Conservation (phyloP, 495 filamentous ascomycete genomes). For the Hyaloscypha bicolor region DNA sequence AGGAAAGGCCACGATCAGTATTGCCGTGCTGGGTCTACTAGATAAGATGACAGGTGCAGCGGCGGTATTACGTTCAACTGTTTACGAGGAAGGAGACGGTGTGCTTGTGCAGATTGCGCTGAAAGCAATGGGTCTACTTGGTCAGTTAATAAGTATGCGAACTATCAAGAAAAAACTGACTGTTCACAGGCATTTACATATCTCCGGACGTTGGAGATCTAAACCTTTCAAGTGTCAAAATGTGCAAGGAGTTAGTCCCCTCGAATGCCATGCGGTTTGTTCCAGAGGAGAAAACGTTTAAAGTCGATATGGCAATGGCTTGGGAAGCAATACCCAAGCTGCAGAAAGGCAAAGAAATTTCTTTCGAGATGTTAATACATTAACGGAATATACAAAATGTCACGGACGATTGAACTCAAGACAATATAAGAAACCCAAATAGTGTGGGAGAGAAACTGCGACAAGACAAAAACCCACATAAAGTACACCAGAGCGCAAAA, state of each 20-base stretch:
- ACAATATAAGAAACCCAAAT: no score
- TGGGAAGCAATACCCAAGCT: conserved; percentile 3
- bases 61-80: background rate
- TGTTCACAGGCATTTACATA: background rate
- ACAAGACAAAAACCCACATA: no score
- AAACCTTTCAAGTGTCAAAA: background rate
- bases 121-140: conserved; percentile 4
- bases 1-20: background rate
- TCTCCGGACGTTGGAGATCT: background rate
- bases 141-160: background rate
- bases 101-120: background rate
- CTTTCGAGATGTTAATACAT: background rate
- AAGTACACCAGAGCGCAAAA: no score
- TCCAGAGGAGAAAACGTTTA: background rate
- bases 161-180: background rate
- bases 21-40: background rate
- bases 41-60: conserved; percentile 1
- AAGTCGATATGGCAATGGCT: background rate
- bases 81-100: background rate
- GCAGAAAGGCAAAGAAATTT: background rate
- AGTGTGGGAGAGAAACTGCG: no score
- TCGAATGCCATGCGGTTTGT: background rate
- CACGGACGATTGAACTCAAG: no score
- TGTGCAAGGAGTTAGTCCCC: background rate
- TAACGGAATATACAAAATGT: background rate